Conservation (phyloP, 805 yeast species). For the Teunomyces aglyptinius region DNA sequence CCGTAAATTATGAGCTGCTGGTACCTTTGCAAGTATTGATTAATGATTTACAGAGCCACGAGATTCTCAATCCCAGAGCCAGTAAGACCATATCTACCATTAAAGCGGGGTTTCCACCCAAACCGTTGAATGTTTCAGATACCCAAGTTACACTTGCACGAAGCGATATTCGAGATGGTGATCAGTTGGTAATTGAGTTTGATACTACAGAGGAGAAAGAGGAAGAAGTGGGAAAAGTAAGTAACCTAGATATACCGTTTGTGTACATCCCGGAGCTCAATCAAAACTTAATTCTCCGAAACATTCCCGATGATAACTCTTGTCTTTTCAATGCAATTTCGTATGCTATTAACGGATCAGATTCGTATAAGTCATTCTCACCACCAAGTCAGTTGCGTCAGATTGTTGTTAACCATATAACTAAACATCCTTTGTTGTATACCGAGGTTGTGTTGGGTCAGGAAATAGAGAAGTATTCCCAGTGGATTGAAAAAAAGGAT, state of each 20-base stretch:
- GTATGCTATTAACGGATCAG: conserved; percentile 40
- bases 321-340: conserved; percentile 70
- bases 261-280: conserved; percentile 19
- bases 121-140: conserved; percentile 31
- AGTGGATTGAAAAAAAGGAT: conserved; percentile 58
- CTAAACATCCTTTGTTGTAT: conserved; percentile 39
- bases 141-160: conserved; percentile 26
- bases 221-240: not conserved
- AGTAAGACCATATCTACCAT: conserved; percentile 19
- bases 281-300: conserved; percentile 47
- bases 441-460: conserved; percentile 58
- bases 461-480: conserved; percentile 45
- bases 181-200: conserved; percentile 47
- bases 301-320: conserved; percentile 75
- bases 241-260: conserved; percentile 21
- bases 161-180: conserved; percentile 56
- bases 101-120: conserved; percentile 65
- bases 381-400: conserved; percentile 50
- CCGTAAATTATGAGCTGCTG: conserved; percentile 2
- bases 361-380: conserved; percentile 35
- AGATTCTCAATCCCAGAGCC: not conserved
- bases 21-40: not conserved
- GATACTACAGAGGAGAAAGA: conserved; percentile 4
- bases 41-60: not conserved
- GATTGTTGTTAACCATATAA: conserved; percentile 49